Evolutionary conservation across 441 rosid species (phyloP), one percentile per base, ranked within the genome.

Genomic region (Iberis amara): DNA sequence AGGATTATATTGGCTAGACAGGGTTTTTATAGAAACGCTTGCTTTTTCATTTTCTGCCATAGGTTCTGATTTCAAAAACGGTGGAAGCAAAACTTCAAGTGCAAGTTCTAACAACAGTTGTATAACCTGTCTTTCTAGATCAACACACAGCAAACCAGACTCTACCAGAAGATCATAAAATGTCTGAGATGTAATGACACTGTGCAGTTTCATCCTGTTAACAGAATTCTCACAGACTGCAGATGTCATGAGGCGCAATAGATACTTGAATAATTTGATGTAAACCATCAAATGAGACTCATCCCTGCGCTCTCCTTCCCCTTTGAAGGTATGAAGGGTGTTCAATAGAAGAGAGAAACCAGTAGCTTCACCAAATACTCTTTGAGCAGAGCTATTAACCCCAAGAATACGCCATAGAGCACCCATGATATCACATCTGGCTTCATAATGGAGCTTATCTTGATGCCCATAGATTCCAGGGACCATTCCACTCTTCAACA

Each of bases 301-400:
- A 61, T 77, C 79, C 44, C 58, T 64, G 53, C 53, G 57, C 52
- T 68, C 85, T 48, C 61, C 80, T 61, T 79, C 47, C 15, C 14
- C 81, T 72, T 81, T 89, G 59, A 87, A 81, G 66, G 87, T 74
- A 39, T 87, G 85, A 31, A 91, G 89, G 52, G 78, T 78, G 39
- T 96, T 91, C 66, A 87, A 70, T 65, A 91, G 71, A 74, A 91
- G 94, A 66, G 98, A 91, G 74, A 91, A 87, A 26, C 98, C 98
- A 57, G 95, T 83, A 56, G 86, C 76, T 73, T 91, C 98, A 67
- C 95, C 98, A 72, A 91, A 91, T 50, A 82, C 81, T 74, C 77
- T 79, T 69, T 85, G 92, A 33, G 90, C 89, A 64, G 89, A 79
- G 55, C 55, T 75, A 66, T 87, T 91, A 49, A 66, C 75, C 26